These are phyloP conservation scores for Gyromitra esculenta DNA, from an alignment of 2,329 filamentous ascomycete species.

Conservation along the genomic window DNA sequence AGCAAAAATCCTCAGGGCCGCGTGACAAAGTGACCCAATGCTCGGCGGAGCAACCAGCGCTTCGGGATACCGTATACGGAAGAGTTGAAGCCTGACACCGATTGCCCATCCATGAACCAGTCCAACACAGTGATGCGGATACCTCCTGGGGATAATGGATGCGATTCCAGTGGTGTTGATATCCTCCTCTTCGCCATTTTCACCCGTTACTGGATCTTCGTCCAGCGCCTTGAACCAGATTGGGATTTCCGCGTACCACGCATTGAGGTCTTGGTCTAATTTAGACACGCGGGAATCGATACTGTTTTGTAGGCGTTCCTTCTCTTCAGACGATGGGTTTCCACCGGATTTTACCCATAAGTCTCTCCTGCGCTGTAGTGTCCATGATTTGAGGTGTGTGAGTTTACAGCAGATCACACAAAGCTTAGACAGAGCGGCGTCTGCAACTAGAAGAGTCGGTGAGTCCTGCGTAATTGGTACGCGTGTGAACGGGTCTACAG, in stretches of 20 bases:
- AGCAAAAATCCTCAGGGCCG: conserved; percentile 55
- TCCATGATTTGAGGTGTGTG: conserved; percentile 56
- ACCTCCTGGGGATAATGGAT: conserved; percentile 54
- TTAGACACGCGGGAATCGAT: conserved; percentile 54
- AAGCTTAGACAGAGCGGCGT: conserved; percentile 56
- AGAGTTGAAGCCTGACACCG: conserved; percentile 55
- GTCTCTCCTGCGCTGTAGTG: conserved; percentile 55
- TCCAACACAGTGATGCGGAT: conserved; percentile 55
- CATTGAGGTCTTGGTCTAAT: conserved; percentile 55
- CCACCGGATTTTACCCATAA: conserved; percentile 46
- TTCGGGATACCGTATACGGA: conserved; percentile 56
- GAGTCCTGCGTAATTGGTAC: conserved; percentile 55
- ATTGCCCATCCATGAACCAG: conserved; percentile 56
- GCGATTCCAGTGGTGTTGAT: conserved; percentile 55
- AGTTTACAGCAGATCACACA: conserved; percentile 56
- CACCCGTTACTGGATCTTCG: conserved; percentile 50
- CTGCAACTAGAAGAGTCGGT: conserved; percentile 54
- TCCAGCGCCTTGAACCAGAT: conserved; percentile 54
- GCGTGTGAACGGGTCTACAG: conserved; percentile 56
- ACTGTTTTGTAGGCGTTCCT: conserved; percentile 54
- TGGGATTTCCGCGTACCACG: conserved; percentile 55
- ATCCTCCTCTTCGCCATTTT: conserved; percentile 55
- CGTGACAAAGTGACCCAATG: conserved; percentile 55
- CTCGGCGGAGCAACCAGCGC: conserved; percentile 52
- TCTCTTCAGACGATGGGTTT: conserved; percentile 47